phyloP scores from a whole-genome alignment of 2,329 filamentous ascomycete genomes.

The Sarocladium brachiariae region DNA sequence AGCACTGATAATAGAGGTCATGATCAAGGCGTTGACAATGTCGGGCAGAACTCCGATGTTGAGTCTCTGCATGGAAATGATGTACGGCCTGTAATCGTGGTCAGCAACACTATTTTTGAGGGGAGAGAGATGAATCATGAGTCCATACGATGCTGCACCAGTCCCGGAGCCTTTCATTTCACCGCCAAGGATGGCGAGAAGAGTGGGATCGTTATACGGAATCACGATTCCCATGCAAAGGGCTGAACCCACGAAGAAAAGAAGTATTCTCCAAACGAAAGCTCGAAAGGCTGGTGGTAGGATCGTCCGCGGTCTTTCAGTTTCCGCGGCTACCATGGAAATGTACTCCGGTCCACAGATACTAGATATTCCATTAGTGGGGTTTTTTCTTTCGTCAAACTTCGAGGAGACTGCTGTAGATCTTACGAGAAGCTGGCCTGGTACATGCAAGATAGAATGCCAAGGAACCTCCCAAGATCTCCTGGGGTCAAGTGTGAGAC shows the following conservation, averaged over 20 bases:
- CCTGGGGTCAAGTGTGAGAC: conserved; percentile 36
- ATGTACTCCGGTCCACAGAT: conserved; percentile 56
- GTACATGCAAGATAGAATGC: conserved; percentile 45
- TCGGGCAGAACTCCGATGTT: conserved; percentile 54
- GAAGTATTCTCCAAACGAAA: conserved; percentile 36
- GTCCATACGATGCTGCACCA: conserved; percentile 24
- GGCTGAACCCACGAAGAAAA: conserved; percentile 61
- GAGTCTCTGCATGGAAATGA: conserved; percentile 56
- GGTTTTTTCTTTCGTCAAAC: not conserved
- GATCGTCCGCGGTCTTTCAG: conserved; percentile 44
- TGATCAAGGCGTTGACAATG: conserved; percentile 52
- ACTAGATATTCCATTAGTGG: conserved; percentile 5
- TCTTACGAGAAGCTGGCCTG: conserved; percentile 40
- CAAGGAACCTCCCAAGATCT: conserved; percentile 52
- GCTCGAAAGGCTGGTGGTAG: conserved; percentile 46
- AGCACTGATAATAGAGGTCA: conserved; percentile 50
- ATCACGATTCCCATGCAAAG: conserved; percentile 53
- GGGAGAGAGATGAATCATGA: no score
- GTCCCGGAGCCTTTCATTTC: conserved; percentile 20
- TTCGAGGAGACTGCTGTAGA: no score
- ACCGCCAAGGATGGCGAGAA: conserved; percentile 44
- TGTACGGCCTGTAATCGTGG: conserved; percentile 38
- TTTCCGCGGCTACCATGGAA: conserved; percentile 53
- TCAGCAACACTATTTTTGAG: not conserved
- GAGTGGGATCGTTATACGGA: conserved; percentile 32